Evolutionary conservation across 768 basidiomycete species (phyloP).

Genomic region (Mycena belliarum): DNA sequence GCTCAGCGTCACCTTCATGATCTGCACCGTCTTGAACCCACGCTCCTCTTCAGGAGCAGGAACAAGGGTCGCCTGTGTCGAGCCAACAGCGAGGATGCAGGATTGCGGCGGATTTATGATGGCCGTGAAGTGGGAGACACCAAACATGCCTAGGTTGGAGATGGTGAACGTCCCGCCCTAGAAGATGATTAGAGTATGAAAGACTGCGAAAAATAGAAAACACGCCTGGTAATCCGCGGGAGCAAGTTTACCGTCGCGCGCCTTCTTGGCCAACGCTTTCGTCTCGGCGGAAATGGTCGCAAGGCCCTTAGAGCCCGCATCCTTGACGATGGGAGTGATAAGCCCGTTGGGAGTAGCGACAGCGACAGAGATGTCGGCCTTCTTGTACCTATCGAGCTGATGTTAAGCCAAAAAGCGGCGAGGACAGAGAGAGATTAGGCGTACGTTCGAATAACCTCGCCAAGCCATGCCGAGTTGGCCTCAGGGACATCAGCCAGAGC

Average conservation of each 20-base stretch:
- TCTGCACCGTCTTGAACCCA: slow-evolving; percentile 89
- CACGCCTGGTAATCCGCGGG: slow-evolving; percentile 93
- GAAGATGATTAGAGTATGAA: neutral
- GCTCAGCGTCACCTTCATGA: slow-evolving; percentile 96
- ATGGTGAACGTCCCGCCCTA: slow-evolving; percentile 98
- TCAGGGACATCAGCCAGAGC: slow-evolving; percentile 95
- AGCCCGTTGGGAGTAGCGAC: slow-evolving; percentile 95
- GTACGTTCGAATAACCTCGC: slow-evolving; percentile 92
- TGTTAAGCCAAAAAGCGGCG: neutral
- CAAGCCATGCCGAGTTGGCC: slow-evolving; percentile 97
- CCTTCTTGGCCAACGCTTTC: slow-evolving; percentile 91
- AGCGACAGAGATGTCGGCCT: slow-evolving; percentile 95
- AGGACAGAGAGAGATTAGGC: slow-evolving; percentile 32
- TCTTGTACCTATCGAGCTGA: slow-evolving; percentile 70
- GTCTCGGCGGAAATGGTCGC: slow-evolving; percentile 90
- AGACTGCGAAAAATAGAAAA: slow-evolving; percentile 3
- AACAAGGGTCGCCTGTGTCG: slow-evolving; percentile 81
- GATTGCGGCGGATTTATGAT: slow-evolving; percentile 99
- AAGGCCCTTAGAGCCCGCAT: slow-evolving; percentile 90
- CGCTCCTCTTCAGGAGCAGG: slow-evolving; percentile 88
- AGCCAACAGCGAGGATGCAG: slow-evolving; percentile 94
- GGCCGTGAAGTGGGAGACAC: slow-evolving; percentile 92
- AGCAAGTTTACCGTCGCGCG: slow-evolving; percentile 93
- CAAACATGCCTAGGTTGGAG: slow-evolving; percentile 99
- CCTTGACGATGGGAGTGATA: slow-evolving; percentile 96